Percentiles rank a stretch among this genome's conserved stretches.
Evolutionary conservation across 169 alveolate species (phyloP).

Genomic region (Plasmodium falciparum): DNA sequence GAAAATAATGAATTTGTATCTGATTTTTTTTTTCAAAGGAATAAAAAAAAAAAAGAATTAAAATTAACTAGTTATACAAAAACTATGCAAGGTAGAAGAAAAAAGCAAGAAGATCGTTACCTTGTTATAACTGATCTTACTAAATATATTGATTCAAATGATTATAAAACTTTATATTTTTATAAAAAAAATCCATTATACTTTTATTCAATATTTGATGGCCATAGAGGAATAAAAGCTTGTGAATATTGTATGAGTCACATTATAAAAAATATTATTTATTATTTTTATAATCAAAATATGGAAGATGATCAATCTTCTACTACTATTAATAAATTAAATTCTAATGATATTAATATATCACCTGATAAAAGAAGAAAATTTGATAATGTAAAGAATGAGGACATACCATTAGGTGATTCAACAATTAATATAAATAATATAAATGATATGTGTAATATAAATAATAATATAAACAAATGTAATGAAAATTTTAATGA

Average conservation of each 20-base stretch:
- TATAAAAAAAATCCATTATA: conserved; percentile 60
- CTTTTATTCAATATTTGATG: conserved; percentile 61
- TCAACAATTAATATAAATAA: too few relatives aligned
- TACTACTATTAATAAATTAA: not conserved
- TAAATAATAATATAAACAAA: too few relatives aligned
- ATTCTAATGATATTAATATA: not conserved
- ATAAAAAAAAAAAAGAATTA: conserved; percentile 17
- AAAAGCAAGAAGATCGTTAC: conserved; percentile 70
- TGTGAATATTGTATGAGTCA: conserved; percentile 71
- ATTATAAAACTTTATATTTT: conserved; percentile 61
- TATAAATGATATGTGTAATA: too few relatives aligned
- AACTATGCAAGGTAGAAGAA: conserved; percentile 75
- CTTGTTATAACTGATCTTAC: conserved; percentile 43
- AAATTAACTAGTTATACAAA: conserved; percentile 56
- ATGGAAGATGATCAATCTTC: not conserved
- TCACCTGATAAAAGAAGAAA: not conserved
- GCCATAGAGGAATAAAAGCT: conserved; percentile 72
- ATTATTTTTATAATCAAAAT: conserved; percentile 46
- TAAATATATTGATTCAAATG: conserved; percentile 56
- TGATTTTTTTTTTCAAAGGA: conserved; percentile 31
- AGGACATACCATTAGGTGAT: too few relatives aligned
- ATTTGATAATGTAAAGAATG: too few relatives aligned
- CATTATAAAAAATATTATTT: conserved; percentile 56
- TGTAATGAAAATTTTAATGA: too few relatives aligned
- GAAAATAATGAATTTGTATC: conserved; percentile 56